A percentile compares a stretch with the other conserved stretches of the same genome.
phyloP scores from a whole-genome alignment of 805 yeast genomes.

The Clavispora asparagi region DNA sequence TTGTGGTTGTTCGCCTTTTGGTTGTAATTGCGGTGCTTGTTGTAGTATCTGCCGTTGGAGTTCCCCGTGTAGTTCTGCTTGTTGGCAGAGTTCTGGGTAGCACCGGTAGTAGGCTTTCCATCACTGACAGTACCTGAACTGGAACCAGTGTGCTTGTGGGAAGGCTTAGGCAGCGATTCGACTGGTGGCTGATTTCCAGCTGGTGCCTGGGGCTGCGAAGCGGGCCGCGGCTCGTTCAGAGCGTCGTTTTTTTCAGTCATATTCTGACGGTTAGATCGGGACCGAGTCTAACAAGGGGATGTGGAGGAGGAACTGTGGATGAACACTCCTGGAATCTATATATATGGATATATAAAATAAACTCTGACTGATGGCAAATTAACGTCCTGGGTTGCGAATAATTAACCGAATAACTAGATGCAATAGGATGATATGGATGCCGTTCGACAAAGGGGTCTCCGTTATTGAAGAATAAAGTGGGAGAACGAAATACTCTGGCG shows the following conservation, averaged over 20 bases:
- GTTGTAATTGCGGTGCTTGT: slow-evolving; percentile 8
- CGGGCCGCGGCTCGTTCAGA: background rate
- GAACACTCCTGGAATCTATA: background rate
- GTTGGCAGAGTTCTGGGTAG: background rate
- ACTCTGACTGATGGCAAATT: slow-evolving; percentile 2
- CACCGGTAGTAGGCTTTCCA: slow-evolving; percentile 2
- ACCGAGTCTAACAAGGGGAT: background rate
- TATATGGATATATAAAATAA: background rate
- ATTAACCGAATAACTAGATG: slow-evolving; percentile 12
- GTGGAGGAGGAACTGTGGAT: background rate
- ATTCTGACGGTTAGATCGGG: background rate
- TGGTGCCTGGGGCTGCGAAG: background rate
- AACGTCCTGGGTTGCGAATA: slow-evolving; percentile 4
- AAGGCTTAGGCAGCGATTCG: background rate
- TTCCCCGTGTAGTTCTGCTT: slow-evolving; percentile 5
- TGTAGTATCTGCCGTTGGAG: slow-evolving; percentile 11
- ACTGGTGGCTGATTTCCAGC: background rate
- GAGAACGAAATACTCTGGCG: background rate
- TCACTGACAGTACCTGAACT: background rate
- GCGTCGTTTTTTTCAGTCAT: background rate
- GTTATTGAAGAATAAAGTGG: background rate
- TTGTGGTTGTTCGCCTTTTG: slow-evolving; percentile 6
- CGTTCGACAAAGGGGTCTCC: slow-evolving; percentile 1
- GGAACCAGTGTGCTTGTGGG: background rate
- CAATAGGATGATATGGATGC: slow-evolving; percentile 1